Base-by-base conservation (phyloP, 768 basidiomycete genomes). In the Russula brevipes region DNA sequence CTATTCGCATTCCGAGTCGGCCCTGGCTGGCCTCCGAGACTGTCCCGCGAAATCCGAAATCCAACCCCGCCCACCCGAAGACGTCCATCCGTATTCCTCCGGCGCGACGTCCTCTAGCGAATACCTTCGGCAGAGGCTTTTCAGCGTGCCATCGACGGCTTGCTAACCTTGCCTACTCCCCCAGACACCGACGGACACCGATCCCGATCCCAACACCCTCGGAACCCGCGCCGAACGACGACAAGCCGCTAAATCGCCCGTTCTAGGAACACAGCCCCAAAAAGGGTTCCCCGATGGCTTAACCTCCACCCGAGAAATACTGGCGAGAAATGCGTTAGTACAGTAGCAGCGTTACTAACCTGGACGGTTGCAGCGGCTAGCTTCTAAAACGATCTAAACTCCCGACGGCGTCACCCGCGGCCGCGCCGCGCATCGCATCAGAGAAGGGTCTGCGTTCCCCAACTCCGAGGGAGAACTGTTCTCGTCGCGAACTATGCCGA, bases 381-480 rank as follows among this genome's bases (percentile, higher is more conserved):
- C n/a, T 59, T 19, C 19, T 59, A 4, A 24, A 24, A 24, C 24
- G 24, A 24, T 24, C 24, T 24, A 24, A 24, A 63, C 57, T 9
- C 57, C 62, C 12, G 57, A 59, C 39, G 62, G 54, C 16, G 53
- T 63, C 49, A 54, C 62, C 5, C 57, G 24, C 24, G 42, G 31
- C 53, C 57, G n/a, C 62, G 24, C 24, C 24, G 24, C 24, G 24
- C 24, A 24, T 24, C 24, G 46, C 17, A 58, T 54, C 19, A 49
- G 57, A 17, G 51, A 47, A 42, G 54, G 62, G 31, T 39, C 39
- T n/a, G 17, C 38, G 1, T 3, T 63, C 24, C 33, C 52, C 30
- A 42, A 41, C 38, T 10, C 30, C 54, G 45, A 39, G 14, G n/a
- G 31, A 41, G 45, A 45, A 24, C 24, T 7, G 36, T 54, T 11